Evolutionary conservation across 345 rosid species (phyloP), one percentile per base, ranked within the genome.

Genomic region (Gossypium ekmanianum): DNA sequence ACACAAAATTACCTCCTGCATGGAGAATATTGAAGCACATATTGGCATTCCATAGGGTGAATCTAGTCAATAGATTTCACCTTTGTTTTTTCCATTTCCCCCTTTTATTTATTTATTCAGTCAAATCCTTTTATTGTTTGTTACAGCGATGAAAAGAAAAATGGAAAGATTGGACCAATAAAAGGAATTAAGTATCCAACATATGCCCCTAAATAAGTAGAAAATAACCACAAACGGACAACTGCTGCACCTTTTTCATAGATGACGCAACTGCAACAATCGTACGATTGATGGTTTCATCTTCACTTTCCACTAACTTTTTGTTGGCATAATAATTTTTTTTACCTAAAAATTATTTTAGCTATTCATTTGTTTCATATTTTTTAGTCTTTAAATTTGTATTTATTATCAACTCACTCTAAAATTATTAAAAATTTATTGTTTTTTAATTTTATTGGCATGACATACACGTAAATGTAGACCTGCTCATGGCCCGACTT

Each of bases 161-260:
- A 11, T 17, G 65, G 75, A 74, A 52, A 74, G 26, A 74, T 68
- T 51, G 88, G 88, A 72, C 84, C 88, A 84, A 77, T 76, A 81
- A 73, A 76, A 65, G 41, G 41, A 34, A 34, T 34, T 5, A 34
- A 74, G 74, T 62, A 50, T 69, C 84, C 81, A 82, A 65, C 81
- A 74, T 69, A 70, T 59, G 85, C 62, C 87, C 88, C 75, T 57
- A 73, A 55, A 62, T 56, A 34, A 76, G 61, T 77, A 72, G 41
- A 68, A 57, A 47, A 10, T 79, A 70, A 74, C 76, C 82, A 75
- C 70, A 73, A 54, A 64, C 44, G 51, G 11, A 47, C 51, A 47
- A 47, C 64, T 66, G 41, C 7, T 34, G 41, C 41, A 34, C 41
- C 41, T 34, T 34, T 0, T 34, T 34, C 41, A 34, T 34, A 34